Percentiles rank a stretch among this genome's conserved stretches.
phyloP scores from a whole-genome alignment of 2,329 filamentous ascomycete genomes.

The Parastagonospora avenae region DNA sequence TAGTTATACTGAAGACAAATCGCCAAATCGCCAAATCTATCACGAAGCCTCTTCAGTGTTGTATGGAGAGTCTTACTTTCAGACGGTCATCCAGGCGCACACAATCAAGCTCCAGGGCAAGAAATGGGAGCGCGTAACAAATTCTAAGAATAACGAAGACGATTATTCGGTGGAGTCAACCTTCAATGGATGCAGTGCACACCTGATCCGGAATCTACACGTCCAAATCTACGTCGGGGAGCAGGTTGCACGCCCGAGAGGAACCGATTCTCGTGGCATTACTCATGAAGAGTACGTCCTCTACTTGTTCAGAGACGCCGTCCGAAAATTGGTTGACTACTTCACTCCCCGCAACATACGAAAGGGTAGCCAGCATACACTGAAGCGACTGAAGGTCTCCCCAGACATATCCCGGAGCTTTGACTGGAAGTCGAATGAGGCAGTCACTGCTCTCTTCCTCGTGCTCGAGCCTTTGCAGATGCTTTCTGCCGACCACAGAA shows the following conservation, averaged over 20 bases:
- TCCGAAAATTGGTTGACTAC: slow-evolving; percentile 1
- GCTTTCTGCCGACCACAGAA: too few relatives aligned
- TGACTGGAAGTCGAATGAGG: too few relatives aligned
- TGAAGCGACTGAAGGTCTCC: background rate
- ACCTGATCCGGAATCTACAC: slow-evolving; percentile 5
- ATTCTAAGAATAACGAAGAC: background rate
- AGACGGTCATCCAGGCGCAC: background rate
- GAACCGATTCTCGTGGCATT: background rate
- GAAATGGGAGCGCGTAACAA: background rate
- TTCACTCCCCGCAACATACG: background rate
- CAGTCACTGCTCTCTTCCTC: too few relatives aligned
- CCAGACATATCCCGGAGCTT: too few relatives aligned
- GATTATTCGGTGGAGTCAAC: background rate
- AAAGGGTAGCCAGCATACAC: background rate
- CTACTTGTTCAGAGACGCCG: slow-evolving; percentile 6
- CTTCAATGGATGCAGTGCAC: slow-evolving; percentile 3
- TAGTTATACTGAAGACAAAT: slow-evolving; percentile 13
- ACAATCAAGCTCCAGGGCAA: background rate
- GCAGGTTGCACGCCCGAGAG: too few relatives aligned
- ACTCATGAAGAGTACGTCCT: slow-evolving; percentile 9
- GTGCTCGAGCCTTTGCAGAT: too few relatives aligned
- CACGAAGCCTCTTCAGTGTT: slow-evolving; percentile 15
- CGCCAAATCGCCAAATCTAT: slow-evolving; percentile 17
- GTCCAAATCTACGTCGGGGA: too few relatives aligned
- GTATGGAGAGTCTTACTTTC: slow-evolving; percentile 14